Evolutionary conservation across 2,329 filamentous ascomycete genomes (phyloP).

Genomic region (Pseudogymnoascus sp.): DNA sequence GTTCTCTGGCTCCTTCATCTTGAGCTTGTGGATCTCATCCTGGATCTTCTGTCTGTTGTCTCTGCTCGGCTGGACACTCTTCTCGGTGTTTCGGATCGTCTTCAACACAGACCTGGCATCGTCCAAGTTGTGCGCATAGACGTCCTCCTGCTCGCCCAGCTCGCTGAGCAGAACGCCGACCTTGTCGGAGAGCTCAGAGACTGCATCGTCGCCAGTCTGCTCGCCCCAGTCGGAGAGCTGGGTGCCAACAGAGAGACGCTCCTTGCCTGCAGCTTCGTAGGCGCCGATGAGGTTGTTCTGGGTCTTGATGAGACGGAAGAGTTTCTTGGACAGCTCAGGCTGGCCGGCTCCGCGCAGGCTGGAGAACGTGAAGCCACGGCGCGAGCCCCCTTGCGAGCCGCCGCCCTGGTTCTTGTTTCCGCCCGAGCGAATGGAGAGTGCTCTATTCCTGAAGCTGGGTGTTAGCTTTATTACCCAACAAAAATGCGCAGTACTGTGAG

Average conservation of each 20-base stretch:
- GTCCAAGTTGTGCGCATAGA: slow-evolving; percentile 79
- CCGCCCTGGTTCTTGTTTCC: slow-evolving; percentile 36
- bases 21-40: slow-evolving; percentile 87
- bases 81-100: slow-evolving; percentile 89
- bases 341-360: slow-evolving; percentile 79
- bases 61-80: slow-evolving; percentile 85
- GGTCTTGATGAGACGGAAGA: slow-evolving; percentile 90
- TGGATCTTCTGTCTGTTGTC: slow-evolving; percentile 81
- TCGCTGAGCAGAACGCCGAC: slow-evolving; percentile 86
- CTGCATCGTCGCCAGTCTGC: slow-evolving; percentile 74
- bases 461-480: neutral
- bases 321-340: slow-evolving; percentile 79
- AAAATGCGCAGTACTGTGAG: neutral
- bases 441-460: slow-evolving; percentile 54
- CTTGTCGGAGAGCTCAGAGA: slow-evolving; percentile 92
- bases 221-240: slow-evolving; percentile 98
- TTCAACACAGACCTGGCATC: slow-evolving; percentile 78
- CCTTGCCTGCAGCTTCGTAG: slow-evolving; percentile 76
- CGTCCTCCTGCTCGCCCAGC: slow-evolving; percentile 87
- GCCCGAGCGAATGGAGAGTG: slow-evolving; percentile 64
- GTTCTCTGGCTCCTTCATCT: slow-evolving; percentile 84
- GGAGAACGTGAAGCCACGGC: slow-evolving; percentile 74
- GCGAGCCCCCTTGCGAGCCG: slow-evolving; percentile 34
- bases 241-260: slow-evolving; percentile 74
- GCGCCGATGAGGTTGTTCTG: slow-evolving; percentile 82